Base-by-base conservation (phyloP, 1,284 basidiomycete species). In the Leccinum subatratum region DNA sequence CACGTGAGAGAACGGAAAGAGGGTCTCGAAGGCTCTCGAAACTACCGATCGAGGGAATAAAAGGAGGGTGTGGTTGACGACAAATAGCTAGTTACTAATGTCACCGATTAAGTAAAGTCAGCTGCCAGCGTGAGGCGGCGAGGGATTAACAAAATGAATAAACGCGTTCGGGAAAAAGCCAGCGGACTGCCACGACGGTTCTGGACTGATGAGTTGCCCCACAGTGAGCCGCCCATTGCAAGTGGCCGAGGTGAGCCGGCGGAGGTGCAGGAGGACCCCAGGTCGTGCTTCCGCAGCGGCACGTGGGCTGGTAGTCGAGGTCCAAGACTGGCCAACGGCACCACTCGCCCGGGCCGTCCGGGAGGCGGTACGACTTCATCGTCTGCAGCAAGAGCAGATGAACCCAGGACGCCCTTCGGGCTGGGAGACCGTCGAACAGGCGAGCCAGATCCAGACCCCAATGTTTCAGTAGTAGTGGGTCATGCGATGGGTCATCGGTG, bases 401-500 rank as follows among this genome's bases (percentile, higher is more conserved):
- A 91, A 16, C 91, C 90, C 9, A 90, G 78, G n/a, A 86, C 79
- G 58, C 86, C 85, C 73, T 91, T 91, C 3, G 90, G 89, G 72
- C 88, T 90, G 5, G 89, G 88, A 30, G 89, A 87, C 9, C 89
- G 83, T 48, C 85, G 83, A 39, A 79, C 81, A 4, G 88, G 87
- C 1, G 87, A 90, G 6, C 85, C 84, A 6, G 87, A 87, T 20
- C 83, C 83, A 6, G 87, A 87, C 20, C 83, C 83, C 3, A 82
- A 81, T 11, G 81, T 77, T 57, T 81, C 77, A 20, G 74, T 70
- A 32, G 74, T 78, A 3, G 83, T 78, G 4, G 84, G 86, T 37
- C 83, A 80, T 28, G 83, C 85, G n/a, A 77, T 77, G 1, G 76
- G 75, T 22, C 18, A 72, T 72, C 30, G 70, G 74, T 14, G 77